A percentile compares a stretch with the other conserved stretches of the same genome.
phyloP scores from a whole-genome alignment of 1,284 basidiomycete species.

The Filobasidium uniguttulatum region DNA sequence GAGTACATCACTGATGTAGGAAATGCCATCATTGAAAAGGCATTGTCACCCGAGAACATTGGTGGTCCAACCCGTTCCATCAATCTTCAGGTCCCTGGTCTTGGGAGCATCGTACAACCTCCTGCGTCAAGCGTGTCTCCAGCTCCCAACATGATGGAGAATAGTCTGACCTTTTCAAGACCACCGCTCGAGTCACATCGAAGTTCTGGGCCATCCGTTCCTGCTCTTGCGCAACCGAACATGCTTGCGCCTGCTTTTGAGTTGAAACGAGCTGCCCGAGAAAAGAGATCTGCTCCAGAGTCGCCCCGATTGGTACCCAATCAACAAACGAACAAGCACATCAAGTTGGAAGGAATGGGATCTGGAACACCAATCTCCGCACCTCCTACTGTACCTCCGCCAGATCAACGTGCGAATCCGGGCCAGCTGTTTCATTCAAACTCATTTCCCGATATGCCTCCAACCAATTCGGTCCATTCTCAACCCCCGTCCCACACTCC shows the following conservation, averaged over 20 bases:
- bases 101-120: conserved; percentile 1
- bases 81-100: conserved; percentile 3
- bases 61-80: conserved; percentile 5
- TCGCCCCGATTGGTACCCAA: conserved; percentile 8
- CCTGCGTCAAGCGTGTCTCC: conserved; percentile 1
- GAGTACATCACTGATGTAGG: conserved; percentile 13
- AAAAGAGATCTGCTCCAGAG: conserved; percentile 12
- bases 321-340: conserved; percentile 10
- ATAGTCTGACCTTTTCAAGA: not conserved
- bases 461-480: conserved; percentile 24
- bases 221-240: conserved; percentile 2
- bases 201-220: not conserved
- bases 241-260: conserved; percentile 5
- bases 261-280: conserved; percentile 5
- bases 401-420: conserved; percentile 14
- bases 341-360: conserved; percentile 8
- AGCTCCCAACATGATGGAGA: no score
- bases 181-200: not conserved
- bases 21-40: conserved; percentile 13
- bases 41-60: conserved; percentile 9
- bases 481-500: no score
- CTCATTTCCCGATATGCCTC: conserved; percentile 32
- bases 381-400: conserved; percentile 14
- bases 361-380: not conserved
- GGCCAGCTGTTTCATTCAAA: conserved; percentile 33